Base-by-base conservation (phyloP, 1,139 yeast species). In the Yamadazyma mexicana region DNA sequence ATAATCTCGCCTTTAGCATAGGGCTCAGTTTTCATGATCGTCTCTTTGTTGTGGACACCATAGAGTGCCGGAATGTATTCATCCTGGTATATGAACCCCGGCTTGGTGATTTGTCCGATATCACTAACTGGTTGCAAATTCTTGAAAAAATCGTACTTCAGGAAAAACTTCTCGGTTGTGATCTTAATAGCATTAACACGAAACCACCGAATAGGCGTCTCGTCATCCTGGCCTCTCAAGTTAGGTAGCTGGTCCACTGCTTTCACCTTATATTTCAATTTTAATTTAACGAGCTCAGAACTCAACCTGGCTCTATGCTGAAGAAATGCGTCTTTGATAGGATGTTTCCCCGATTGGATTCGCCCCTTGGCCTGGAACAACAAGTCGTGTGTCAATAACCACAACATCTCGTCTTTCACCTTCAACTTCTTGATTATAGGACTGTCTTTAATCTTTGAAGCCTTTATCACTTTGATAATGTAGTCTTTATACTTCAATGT, bases 181-280 rank as follows among this genome's bases (percentile, higher is more conserved):
- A 67, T 64, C 41, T 56, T 59, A 39, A 87, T 70, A 1, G 83
- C 70, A 53, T 89, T 89, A 25, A 83, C 76, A 38, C 98, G 68
- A 48, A 91, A 77, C 98, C 98, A 91, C 45, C 98, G 66, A 1
- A 91, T 81, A 0, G 97, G 97, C 0, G 96, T 80, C 44, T 78
- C 81, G 55, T 83, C 91, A 26, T 57, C 58, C 8, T 20, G 32
- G 1, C 54, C 62, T 3, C 54, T 61, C 17, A 56, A 49, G 12
- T 66, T 53, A 0, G 75, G 74, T 29, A 72, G 54, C 18, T 68
- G 71, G 0, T 54, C 55, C 2, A 58, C 63, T 8, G 52, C 34
- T 39, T 68, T 67, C 8, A 80, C 83, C 45, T 79, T 79, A 52
- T 82, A 75, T 50, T 81, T 83, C 50, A 91, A 61, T 54, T 88